A percentile compares a stretch with the other conserved stretches of the same genome.
Evolutionary conservation across 2,329 filamentous ascomycete species (phyloP).

Genomic region (Xylariaceae sp.): DNA sequence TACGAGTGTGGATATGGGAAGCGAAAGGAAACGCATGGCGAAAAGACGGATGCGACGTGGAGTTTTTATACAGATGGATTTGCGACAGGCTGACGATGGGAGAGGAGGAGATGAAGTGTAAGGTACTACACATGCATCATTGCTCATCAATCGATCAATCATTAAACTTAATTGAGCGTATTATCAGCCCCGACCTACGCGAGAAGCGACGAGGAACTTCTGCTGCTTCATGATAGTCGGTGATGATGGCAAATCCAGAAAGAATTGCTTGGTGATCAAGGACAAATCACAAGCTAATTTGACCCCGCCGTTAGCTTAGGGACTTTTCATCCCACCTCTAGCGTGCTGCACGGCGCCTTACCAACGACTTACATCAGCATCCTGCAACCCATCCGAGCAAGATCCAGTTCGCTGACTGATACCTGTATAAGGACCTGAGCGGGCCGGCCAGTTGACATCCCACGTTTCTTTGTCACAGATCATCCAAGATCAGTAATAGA

Average conservation of each 20-base stretch:
- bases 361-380: conserved; percentile 28
- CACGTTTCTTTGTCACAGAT: no score
- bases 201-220: conserved; percentile 1
- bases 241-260: no score
- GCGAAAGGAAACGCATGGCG: conserved; percentile 37
- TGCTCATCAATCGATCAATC: neutral
- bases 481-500: no score
- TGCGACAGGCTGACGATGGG: neutral
- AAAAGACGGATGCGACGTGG: conserved; percentile 9
- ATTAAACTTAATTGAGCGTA: neutral
- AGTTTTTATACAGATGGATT: conserved; percentile 13
- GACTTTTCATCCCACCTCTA: neutral
- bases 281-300: conserved; percentile 15
- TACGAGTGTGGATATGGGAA: conserved; percentile 36
- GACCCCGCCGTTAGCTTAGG: no score
- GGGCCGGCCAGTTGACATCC: no score
- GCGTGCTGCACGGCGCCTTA: conserved; percentile 17
- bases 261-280: conserved; percentile 20
- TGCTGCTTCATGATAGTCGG: conserved; percentile 11
- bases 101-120: conserved; percentile 6
- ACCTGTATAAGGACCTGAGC: no score
- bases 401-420: no score
- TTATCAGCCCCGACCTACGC: neutral
- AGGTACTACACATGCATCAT: neutral
- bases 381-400: neutral